Percentiles rank a stretch among this genome's conserved stretches.
These are phyloP conservation scores for Alternaria tenuissima DNA, from an alignment of 2,329 filamentous ascomycete genomes.

Conservation along the genomic window DNA sequence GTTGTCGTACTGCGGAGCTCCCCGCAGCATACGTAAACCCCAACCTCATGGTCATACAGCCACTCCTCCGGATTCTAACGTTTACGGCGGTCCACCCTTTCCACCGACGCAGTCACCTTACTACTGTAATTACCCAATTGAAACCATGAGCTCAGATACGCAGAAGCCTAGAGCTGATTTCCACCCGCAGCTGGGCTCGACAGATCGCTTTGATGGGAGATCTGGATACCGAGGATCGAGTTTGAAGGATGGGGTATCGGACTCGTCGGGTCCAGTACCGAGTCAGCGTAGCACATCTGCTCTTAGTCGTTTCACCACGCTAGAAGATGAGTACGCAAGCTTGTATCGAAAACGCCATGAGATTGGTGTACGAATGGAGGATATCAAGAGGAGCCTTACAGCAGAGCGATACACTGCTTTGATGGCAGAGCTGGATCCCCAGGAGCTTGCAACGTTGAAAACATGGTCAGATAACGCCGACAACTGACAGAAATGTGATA, in stretches of 20 bases:
- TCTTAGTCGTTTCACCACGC: not conserved
- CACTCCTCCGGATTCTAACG: not conserved
- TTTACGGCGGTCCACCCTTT: not conserved
- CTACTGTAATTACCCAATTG: not conserved
- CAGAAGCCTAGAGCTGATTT: not conserved
- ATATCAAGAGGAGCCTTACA: not conserved
- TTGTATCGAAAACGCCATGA: not conserved
- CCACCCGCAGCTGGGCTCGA: not conserved
- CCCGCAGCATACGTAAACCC: not conserved
- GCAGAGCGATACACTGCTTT: not conserved
- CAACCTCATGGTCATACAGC: not conserved
- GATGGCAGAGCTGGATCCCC: conserved; percentile 1
- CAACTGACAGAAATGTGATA: not conserved
- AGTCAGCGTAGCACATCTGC: not conserved
- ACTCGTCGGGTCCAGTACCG: not conserved
- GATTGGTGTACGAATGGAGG: not conserved
- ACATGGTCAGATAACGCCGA: not conserved
- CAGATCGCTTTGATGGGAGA: not conserved
- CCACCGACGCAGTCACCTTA: not conserved
- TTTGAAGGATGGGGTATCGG: not conserved
- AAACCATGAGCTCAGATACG: not conserved
- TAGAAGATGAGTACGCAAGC: not conserved
- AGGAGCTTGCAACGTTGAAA: not conserved
- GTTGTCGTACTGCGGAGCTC: not conserved
- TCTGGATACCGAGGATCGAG: not conserved